A percentile compares a stretch with the other conserved stretches of the same genome.
phyloP scores from a whole-genome alignment of 1,284 basidiomycete genomes.

The Trichosporon sp. region DNA sequence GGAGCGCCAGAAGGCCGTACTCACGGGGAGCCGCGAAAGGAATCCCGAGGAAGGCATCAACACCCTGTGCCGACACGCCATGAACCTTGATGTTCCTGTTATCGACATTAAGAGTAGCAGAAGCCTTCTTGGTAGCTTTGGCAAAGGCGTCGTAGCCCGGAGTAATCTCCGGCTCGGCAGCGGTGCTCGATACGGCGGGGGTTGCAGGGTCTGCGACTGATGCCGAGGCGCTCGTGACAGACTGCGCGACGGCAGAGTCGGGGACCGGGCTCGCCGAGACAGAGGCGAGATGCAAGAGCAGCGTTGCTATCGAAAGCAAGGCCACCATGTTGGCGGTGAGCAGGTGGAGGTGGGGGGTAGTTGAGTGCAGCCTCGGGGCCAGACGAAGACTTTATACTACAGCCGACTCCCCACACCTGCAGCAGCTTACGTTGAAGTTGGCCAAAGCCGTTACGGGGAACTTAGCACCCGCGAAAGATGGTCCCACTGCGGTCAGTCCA shows the following conservation, averaged over 20 bases:
- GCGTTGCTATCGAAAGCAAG: background rate
- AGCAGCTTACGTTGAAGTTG: no score
- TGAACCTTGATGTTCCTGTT: background rate
- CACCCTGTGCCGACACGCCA: background rate
- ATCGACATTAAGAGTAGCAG: background rate
- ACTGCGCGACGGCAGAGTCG: no score
- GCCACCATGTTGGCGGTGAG: background rate
- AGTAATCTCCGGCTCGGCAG: background rate
- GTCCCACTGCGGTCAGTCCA: no score
- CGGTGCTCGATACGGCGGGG: no score
- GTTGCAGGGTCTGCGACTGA: no score
- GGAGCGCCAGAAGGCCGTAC: no score
- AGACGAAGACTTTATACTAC: background rate
- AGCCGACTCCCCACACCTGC: background rate
- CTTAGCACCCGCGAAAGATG: no score
- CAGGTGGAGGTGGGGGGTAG: background rate
- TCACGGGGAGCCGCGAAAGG: slow-evolving; percentile 15
- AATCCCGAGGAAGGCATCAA: slow-evolving; percentile 15
- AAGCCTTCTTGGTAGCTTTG: background rate
- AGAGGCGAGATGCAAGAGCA: background rate
- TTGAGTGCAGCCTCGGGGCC: background rate
- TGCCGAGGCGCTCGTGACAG: no score
- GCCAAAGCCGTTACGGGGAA: no score
- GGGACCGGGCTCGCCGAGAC: background rate
- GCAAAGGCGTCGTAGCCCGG: background rate